Evolutionary conservation across 768 basidiomycete genomes (phyloP).

Genomic region (Auriscalpium vulgare): DNA sequence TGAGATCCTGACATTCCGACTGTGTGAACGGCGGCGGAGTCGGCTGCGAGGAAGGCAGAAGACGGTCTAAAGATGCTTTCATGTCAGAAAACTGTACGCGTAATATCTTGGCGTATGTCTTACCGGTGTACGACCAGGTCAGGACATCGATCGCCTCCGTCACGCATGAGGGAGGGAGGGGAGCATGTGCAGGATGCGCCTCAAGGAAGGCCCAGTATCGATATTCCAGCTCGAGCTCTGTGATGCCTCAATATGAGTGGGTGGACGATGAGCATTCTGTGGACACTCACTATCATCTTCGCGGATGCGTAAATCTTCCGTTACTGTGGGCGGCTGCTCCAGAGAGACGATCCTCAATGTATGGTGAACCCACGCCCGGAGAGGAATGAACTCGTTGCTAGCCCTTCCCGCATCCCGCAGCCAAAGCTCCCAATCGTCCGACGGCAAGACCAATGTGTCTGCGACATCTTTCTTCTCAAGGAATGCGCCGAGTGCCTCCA

Average conservation of each 20-base stretch:
- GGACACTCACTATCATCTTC: slow-evolving; percentile 36
- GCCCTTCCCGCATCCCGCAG: slow-evolving; percentile 34
- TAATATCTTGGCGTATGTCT: slow-evolving; percentile 6
- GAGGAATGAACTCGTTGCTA: slow-evolving; percentile 28
- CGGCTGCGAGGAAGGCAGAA: slow-evolving; percentile 52
- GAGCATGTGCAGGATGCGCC: slow-evolving; percentile 64
- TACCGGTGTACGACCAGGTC: slow-evolving; percentile 77
- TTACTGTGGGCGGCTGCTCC: slow-evolving; percentile 32
- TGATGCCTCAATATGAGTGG: neutral
- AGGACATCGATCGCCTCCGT: slow-evolving; percentile 68
- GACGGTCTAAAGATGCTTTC: slow-evolving; percentile 39
- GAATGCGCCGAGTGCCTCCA: slow-evolving; percentile 44
- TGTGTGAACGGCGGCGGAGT: slow-evolving; percentile 63
- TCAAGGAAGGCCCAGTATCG: slow-evolving; percentile 81
- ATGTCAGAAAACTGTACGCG: neutral
- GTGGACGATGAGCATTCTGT: no score
- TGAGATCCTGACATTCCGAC: slow-evolving; percentile 71
- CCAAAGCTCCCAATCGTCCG: slow-evolving; percentile 54
- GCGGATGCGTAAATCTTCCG: slow-evolving; percentile 13
- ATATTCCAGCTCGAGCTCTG: slow-evolving; percentile 70
- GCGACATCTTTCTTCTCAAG: slow-evolving; percentile 27
- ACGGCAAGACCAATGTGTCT: slow-evolving; percentile 26
- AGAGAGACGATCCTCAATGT: slow-evolving; percentile 41
- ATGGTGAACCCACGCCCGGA: slow-evolving; percentile 63
- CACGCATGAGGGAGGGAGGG: slow-evolving; percentile 46